Base-by-base conservation (phyloP, 208 protist species). In the Crithidia expoeki region DNA sequence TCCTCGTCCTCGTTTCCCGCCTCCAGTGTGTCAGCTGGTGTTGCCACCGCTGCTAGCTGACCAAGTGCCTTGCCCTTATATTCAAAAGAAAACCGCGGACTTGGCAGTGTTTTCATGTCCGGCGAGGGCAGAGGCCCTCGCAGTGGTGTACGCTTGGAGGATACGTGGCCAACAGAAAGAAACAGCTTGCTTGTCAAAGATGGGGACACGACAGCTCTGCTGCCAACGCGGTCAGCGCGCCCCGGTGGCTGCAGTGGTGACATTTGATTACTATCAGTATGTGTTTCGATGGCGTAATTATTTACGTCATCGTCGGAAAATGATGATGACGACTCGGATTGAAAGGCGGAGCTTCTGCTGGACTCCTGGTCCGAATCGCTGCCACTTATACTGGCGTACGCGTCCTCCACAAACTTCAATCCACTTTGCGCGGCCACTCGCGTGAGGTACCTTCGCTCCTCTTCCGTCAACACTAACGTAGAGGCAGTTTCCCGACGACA, bases 341-440 rank as follows among this genome's bases (percentile, higher is more conserved):
- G 50, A 21, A 19, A 25, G 44, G 34, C 14, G 2, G 28, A 61
- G 36, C 53, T 52, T 3, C 28, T 27, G 46, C 21, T 34, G 12
- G 16, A 25, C 23, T 1, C 30, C 38, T 59, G 50, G n/a, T 38
- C 33, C 2, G 25, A 42, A 21, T 46, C 49, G 11, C 72, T 68
- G 38, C 63, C 72, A 34, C 14, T 55, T 19, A 72, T 58, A 30
- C 73, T 80, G 21, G 40, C 56, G 52, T 85, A 73, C 2, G 80
- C 80, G 14, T 85, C 67, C 40, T 81, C 76, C 44, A 76, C 79
- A 59, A 72, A 81, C 23, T 77, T 74, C 46, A 85, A 58, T 4
- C 80, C 80, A 9, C 68, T 71, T 40, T 56, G 53, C 19, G 38
- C 62, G 28, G 77, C 72, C 16, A 67, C 44, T 1, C 64, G 61